Evolutionary conservation across 1,139 yeast genomes (phyloP).

Genomic region (Scheffersomyces parashehatae): DNA sequence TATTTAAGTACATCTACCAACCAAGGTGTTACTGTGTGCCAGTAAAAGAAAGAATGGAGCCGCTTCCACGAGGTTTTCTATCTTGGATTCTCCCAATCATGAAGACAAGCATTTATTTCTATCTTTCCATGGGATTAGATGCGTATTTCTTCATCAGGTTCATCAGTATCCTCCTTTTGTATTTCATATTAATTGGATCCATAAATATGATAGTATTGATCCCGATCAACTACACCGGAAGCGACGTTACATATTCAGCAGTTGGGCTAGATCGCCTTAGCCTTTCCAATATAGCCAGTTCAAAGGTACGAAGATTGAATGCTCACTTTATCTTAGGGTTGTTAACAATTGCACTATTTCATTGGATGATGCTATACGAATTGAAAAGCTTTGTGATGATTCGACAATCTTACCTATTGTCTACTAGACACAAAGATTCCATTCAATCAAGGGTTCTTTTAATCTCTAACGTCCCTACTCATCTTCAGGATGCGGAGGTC

Average conservation of each 20-base stretch:
- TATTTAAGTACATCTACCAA: slow-evolving; percentile 53
- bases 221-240: slow-evolving; percentile 58
- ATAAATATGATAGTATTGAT: slow-evolving; percentile 54
- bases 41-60: slow-evolving; percentile 35
- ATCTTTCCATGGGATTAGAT: slow-evolving; percentile 58
- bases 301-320: slow-evolving; percentile 45
- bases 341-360: slow-evolving; percentile 53
- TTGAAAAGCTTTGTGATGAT: slow-evolving; percentile 47
- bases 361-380: slow-evolving; percentile 52
- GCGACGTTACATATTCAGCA: slow-evolving; percentile 28
- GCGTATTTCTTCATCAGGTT: slow-evolving; percentile 63
- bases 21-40: slow-evolving; percentile 52
- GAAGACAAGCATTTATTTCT: slow-evolving; percentile 39
- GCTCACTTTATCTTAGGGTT: slow-evolving; percentile 58
- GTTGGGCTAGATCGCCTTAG: slow-evolving; percentile 60
- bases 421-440: slow-evolving; percentile 24
- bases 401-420: slow-evolving; percentile 37
- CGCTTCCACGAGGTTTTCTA: slow-evolving; percentile 41
- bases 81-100: slow-evolving; percentile 52
- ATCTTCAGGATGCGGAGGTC: slow-evolving; percentile 26
- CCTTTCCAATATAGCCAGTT: slow-evolving; percentile 57
- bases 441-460: slow-evolving; percentile 42
- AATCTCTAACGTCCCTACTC: slow-evolving; percentile 49
- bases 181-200: slow-evolving; percentile 51
- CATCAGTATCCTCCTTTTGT: slow-evolving; percentile 45